These are phyloP conservation scores for Aspergillus steynii DNA, from an alignment of 495 filamentous ascomycete species.

Conservation along the genomic window DNA sequence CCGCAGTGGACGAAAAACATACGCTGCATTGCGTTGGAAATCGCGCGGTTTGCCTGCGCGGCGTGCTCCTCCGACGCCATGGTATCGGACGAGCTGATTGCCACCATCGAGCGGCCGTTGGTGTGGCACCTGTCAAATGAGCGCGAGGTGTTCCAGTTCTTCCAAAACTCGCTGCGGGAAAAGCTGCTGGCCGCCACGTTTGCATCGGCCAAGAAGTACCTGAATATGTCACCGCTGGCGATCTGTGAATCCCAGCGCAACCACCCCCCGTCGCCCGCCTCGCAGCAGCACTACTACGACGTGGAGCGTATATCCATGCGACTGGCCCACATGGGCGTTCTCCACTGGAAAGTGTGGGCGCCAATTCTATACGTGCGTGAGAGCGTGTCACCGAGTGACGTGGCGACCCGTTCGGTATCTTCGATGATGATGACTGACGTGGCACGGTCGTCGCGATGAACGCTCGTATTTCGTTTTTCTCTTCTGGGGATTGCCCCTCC, in stretches of 20 bases:
- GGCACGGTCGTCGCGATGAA: slow-evolving; percentile 10
- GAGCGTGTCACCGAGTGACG: slow-evolving; percentile 29
- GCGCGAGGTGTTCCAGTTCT: slow-evolving; percentile 36
- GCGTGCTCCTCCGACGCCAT: slow-evolving; percentile 31
- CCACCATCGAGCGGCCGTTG: slow-evolving; percentile 36
- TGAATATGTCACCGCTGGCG: slow-evolving; percentile 44
- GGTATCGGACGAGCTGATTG: slow-evolving; percentile 43
- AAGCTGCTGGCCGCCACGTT: slow-evolving; percentile 38
- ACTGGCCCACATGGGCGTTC: slow-evolving; percentile 72
- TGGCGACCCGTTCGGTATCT: slow-evolving; percentile 16
- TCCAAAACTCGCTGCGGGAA: slow-evolving; percentile 34
- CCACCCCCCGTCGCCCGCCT: slow-evolving; percentile 22
- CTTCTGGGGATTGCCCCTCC: slow-evolving; percentile 7
- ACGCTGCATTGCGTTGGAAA: slow-evolving; percentile 44
- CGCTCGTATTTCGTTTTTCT: slow-evolving; percentile 7
- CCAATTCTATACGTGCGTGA: slow-evolving; percentile 61
- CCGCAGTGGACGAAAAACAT: slow-evolving; percentile 42
- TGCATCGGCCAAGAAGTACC: slow-evolving; percentile 35
- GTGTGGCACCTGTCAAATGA: slow-evolving; percentile 42
- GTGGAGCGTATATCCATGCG: slow-evolving; percentile 69
- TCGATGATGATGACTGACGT: slow-evolving; percentile 12
- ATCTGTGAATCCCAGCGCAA: slow-evolving; percentile 49
- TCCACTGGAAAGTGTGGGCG: slow-evolving; percentile 89
- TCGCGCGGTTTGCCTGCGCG: slow-evolving; percentile 45
- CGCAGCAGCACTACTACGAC: slow-evolving; percentile 45